phyloP scores from a whole-genome alignment of 257 asterid genomes.

The Cruciata laevipes region DNA sequence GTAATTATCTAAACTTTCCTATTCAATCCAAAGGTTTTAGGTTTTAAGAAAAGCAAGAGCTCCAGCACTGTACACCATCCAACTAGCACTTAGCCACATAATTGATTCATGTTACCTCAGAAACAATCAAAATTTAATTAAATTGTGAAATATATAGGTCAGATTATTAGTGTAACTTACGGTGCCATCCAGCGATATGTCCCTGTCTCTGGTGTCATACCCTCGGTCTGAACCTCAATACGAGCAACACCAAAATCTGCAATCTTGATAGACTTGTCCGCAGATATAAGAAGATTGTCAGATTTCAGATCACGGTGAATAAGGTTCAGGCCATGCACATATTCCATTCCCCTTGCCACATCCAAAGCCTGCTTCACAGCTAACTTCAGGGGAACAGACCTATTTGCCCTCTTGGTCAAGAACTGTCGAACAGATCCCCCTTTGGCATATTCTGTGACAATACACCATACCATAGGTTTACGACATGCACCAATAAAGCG shows the following conservation, averaged over 20 bases:
- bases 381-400: conserved; percentile 83
- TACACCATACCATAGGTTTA: conserved; percentile 98
- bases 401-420: conserved; percentile 72
- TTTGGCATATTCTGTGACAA: conserved; percentile 93
- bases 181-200: conserved; percentile 99
- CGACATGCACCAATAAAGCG: conserved; percentile 94
- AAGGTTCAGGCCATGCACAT: conserved; percentile 81
- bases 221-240: conserved; percentile 95
- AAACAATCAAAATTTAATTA: not conserved
- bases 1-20: not conserved
- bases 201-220: conserved; percentile 99
- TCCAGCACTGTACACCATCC: not conserved
- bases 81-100: not conserved
- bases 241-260: conserved; percentile 99
- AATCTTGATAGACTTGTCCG: conserved; percentile 88
- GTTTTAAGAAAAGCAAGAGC: not conserved
- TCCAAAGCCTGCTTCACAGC: conserved; percentile 99
- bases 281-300: conserved; percentile 84
- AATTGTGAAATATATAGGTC: not conserved
- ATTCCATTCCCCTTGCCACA: conserved; percentile 97
- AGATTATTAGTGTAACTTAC: conserved; percentile 57
- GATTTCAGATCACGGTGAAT: conserved; percentile 95
- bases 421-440: conserved; percentile 96
- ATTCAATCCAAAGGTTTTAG: not conserved
- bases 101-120: not conserved